Evolutionary conservation across 1,284 basidiomycete genomes (phyloP).

Genomic region (Pseudomicrostroma phylloplanum): DNA sequence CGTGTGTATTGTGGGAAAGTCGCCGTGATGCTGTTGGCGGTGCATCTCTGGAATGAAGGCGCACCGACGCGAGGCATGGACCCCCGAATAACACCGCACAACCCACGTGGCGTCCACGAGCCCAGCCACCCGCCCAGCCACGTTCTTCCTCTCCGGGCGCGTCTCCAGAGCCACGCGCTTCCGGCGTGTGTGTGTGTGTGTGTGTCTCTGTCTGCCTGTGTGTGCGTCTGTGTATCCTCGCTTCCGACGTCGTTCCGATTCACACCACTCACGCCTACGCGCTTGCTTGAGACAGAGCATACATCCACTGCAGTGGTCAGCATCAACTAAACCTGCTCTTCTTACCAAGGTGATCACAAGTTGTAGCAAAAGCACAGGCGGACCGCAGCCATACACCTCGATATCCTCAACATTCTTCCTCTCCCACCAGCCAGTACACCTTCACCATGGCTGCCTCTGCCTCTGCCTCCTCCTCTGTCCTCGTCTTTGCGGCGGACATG

Average conservation of each 20-base stretch:
- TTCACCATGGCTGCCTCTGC: constrained; percentile 1
- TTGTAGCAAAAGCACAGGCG: background rate
- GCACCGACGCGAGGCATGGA: background rate
- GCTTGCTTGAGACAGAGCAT: background rate
- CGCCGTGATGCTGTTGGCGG: constrained; percentile 5
- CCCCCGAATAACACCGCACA: background rate
- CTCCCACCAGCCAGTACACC: background rate
- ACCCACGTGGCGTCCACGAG: background rate
- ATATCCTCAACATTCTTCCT: background rate
- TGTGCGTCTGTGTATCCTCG: too few relatives aligned
- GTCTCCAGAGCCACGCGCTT: too few relatives aligned
- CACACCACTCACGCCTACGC: background rate
- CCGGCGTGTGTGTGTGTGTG: too few relatives aligned
- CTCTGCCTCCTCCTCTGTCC: constrained; percentile 18
- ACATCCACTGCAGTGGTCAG: background rate
- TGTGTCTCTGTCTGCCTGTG: too few relatives aligned
- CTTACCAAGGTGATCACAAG: too few relatives aligned
- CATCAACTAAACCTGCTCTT: too few relatives aligned
- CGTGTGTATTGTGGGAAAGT: too few relatives aligned
- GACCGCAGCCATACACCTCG: background rate
- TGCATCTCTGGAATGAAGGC: constrained; percentile 17
- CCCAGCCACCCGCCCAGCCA: background rate
- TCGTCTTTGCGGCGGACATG: constrained; percentile 9
- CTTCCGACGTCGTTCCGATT: background rate
- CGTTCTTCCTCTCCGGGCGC: too few relatives aligned